phyloP scores from a whole-genome alignment of 306 rosid genomes.

The Cicer chorassanicum region DNA sequence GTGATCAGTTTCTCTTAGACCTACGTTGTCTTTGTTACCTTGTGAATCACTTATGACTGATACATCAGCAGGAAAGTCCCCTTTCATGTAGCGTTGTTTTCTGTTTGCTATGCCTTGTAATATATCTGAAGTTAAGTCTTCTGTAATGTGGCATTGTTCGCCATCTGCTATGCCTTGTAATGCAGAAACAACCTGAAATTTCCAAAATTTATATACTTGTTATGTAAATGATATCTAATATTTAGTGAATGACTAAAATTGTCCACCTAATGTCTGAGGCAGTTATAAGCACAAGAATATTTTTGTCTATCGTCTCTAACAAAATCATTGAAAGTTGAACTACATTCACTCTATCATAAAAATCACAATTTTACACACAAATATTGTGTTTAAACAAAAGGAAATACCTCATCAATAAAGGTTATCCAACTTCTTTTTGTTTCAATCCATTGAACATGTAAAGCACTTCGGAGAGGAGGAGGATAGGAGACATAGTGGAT shows the following conservation, averaged over 20 bases:
- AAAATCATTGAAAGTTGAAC: no score
- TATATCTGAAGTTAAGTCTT: conserved; percentile 25
- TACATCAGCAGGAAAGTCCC: conserved; percentile 8
- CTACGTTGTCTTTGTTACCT: conserved; percentile 39
- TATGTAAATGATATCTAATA: conserved; percentile 27
- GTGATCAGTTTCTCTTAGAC: conserved; percentile 29
- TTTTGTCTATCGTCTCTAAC: no score
- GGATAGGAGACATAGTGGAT: no score
- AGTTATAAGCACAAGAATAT: no score
- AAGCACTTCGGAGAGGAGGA: no score
- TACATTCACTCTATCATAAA: no score
- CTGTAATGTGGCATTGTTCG: conserved; percentile 25
- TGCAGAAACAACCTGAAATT: conserved; percentile 56
- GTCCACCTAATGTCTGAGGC: neutral
- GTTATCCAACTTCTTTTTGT: no score
- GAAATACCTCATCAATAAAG: no score
- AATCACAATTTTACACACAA: no score
- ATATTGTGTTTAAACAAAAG: no score
- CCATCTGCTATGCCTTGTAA: conserved; percentile 50
- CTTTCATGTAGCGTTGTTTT: neutral
- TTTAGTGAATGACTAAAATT: neutral
- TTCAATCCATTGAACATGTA: no score
- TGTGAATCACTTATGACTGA: conserved; percentile 32
- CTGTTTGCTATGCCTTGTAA: conserved; percentile 41
- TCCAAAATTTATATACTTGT: conserved; percentile 3